Evolutionary conservation across 2,329 filamentous ascomycete species (phyloP), one percentile per base, ranked within the genome.

Genomic region (Ophiostoma himal-ulmi): DNA sequence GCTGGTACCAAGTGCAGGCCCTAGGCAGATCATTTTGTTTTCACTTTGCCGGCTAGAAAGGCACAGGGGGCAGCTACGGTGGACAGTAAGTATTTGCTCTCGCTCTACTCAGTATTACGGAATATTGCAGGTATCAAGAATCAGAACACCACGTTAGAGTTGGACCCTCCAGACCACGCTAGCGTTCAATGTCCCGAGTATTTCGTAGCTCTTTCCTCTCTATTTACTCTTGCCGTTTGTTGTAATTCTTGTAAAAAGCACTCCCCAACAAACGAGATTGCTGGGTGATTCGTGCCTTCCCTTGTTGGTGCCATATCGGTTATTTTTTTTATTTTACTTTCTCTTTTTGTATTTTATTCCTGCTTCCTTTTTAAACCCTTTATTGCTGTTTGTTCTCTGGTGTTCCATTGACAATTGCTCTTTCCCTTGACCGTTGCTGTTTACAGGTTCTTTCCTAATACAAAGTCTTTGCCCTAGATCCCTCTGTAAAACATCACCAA

Each of bases 261-360:
- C 71, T 34, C 70, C 73, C 73, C 73, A 74, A 74, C 73, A 74
- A 74, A 74, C 71, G 57, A 71, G 70, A 54, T 73, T 72, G 71
- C 66, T 72, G 68, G 68, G 70, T 67, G n/a, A 67, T 66, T 70
- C 57, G 73, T 68, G 30, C 70, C 70, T 73, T 70, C 68, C 68
- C 70, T 68, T 69, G 73, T 74, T 74, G 72, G 71, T 36, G 67
- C 68, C 66, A 41, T 54, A 48, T 26, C 64, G 20, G 41, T 30
- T 6, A 67, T n/a, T n/a, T 20, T 22, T 11, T 17, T 70, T n/a
- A 60, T 44, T 34, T 67, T 26, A 30, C 17, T 26, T 39, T 7
- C 8, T 39, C 6, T 22, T 65, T 39, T 39, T 14, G 20, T 36
- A 39, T 44, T 36, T 14, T 20, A 30, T 60, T 17, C 57, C 2